These are phyloP conservation scores for Trichophyton schoenleinii DNA, from an alignment of 2,329 filamentous ascomycete genomes.

Conservation along the genomic window DNA sequence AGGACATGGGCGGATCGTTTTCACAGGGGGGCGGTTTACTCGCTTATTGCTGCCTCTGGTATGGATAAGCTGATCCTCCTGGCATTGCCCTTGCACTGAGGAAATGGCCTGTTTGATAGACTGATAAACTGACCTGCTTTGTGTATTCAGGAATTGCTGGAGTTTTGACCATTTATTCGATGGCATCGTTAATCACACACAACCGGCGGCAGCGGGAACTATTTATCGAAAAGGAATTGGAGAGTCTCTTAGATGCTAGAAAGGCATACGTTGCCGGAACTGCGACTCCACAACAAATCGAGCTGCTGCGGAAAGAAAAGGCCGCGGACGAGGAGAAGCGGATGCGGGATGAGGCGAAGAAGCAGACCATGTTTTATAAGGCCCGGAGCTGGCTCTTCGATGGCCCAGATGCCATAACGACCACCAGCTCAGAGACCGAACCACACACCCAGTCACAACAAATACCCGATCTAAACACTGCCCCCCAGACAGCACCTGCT, in stretches of 20 bases:
- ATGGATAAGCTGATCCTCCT: constrained; percentile 15
- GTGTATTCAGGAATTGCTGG: constrained; percentile 41
- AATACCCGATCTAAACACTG: neutral
- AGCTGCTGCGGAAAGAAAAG: constrained; percentile 34
- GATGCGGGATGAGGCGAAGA: constrained; percentile 29
- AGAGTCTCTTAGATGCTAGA: constrained; percentile 31
- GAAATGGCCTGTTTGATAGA: neutral
- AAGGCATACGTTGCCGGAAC: constrained; percentile 30
- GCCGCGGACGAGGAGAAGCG: constrained; percentile 31
- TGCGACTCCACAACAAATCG: constrained; percentile 30
- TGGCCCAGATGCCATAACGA: constrained; percentile 12
- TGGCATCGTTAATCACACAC: constrained; percentile 54
- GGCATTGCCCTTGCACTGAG: neutral
- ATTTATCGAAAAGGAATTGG: constrained; percentile 43
- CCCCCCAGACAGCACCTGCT: neutral
- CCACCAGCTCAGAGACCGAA: neutral
- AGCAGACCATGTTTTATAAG: constrained; percentile 27
- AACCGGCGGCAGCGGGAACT: constrained; percentile 53
- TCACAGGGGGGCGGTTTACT: constrained; percentile 48
- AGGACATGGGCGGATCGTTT: constrained; percentile 47
- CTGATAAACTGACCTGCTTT: neutral
- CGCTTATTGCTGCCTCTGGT: constrained; percentile 51
- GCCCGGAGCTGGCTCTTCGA: constrained; percentile 28
- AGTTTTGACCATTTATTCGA: constrained; percentile 50
- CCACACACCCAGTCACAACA: neutral